Percentiles rank a stretch among this genome's conserved stretches.
phyloP scores from a whole-genome alignment of 306 rosid genomes.

The Rosa lucieae region DNA sequence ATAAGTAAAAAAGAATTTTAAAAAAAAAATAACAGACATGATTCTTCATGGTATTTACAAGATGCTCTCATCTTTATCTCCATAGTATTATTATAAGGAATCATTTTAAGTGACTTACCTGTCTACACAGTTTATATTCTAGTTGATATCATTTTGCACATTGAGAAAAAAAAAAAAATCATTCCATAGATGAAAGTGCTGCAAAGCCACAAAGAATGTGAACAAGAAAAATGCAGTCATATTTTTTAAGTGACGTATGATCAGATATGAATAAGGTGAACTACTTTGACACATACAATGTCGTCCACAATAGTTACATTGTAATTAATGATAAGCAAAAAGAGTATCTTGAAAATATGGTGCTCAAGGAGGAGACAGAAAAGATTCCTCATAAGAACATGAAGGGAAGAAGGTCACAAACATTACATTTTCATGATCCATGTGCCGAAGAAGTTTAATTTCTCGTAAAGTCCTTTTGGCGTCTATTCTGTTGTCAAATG shows the following conservation, averaged over 20 bases:
- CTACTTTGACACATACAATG: background rate
- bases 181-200: background rate
- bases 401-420: slow-evolving; percentile 10
- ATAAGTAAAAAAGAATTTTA: no score
- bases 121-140: no score
- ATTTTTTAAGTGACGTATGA: background rate
- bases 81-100: no score
- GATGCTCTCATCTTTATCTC: no score
- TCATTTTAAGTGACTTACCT: no score
- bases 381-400: slow-evolving; percentile 14
- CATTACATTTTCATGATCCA: slow-evolving; percentile 95
- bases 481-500: slow-evolving; percentile 94
- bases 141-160: no score
- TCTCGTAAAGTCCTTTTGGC: slow-evolving; percentile 94
- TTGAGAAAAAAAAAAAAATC: no score
- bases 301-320: background rate
- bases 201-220: background rate
- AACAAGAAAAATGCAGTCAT: background rate
- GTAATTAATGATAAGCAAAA: background rate
- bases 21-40: no score
- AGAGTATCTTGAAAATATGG: background rate
- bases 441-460: slow-evolving; percentile 89
- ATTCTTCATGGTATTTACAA: no score
- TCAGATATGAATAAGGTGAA: background rate
- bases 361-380: background rate